Percentiles rank a stretch among this genome's conserved stretches.
These are phyloP conservation scores for Vigna unguiculata DNA, from an alignment of 306 rosid species.

Conservation along the genomic window DNA sequence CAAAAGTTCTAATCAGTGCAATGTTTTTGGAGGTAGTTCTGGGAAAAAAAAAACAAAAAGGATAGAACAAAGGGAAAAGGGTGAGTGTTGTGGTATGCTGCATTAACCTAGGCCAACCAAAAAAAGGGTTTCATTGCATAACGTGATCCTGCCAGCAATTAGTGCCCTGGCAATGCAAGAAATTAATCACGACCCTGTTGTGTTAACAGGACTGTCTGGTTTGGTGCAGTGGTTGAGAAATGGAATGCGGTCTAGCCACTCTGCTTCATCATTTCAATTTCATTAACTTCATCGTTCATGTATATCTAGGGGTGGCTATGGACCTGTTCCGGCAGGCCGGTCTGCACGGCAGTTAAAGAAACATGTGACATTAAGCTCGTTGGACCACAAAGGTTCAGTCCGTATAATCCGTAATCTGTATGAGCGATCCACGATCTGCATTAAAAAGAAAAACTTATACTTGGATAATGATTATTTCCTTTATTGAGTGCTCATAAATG, in stretches of 20 bases:
- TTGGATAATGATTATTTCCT: too few species aligned
- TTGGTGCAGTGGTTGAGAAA: slow-evolving; percentile 22
- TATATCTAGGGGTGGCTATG: too few species aligned
- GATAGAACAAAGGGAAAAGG: not conserved
- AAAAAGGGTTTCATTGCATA: not conserved
- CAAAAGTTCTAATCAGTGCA: not conserved
- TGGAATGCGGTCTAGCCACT: not conserved
- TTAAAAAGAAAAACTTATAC: too few species aligned
- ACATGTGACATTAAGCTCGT: too few species aligned
- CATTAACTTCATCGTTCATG: too few species aligned
- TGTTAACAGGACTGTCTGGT: not conserved
- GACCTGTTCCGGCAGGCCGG: too few species aligned
- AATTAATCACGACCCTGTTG: not conserved
- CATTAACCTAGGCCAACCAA: slow-evolving; percentile 9
- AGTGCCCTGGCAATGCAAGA: slow-evolving; percentile 1
- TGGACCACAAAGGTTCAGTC: too few species aligned
- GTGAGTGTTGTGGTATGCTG: not conserved
- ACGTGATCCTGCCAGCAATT: slow-evolving; percentile 6
- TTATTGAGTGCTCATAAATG: too few species aligned
- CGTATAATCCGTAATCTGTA: too few species aligned
- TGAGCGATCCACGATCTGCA: too few species aligned
- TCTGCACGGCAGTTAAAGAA: too few species aligned
- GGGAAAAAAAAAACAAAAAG: not conserved
- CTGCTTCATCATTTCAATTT: not conserved
- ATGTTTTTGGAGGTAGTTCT: slow-evolving; percentile 1